Evolutionary conservation across 768 basidiomycete species (phyloP).

Genomic region (Coprinopsis cinerea): DNA sequence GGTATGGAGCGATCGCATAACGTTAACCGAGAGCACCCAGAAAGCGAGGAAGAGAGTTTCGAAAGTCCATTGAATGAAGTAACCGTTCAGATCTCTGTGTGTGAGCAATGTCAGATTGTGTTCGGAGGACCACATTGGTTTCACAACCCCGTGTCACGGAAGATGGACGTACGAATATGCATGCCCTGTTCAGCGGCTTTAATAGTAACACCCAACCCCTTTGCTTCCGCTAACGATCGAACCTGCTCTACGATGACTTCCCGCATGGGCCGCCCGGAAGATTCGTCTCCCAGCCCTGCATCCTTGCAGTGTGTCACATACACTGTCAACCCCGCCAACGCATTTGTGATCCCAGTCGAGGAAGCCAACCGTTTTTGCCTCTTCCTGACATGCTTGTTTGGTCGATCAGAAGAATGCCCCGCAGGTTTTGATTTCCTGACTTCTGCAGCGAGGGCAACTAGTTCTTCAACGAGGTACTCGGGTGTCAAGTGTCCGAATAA

Average conservation of each 20-base stretch:
- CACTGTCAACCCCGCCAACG: constrained; percentile 57
- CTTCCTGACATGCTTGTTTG: constrained; percentile 29
- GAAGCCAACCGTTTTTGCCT: constrained; percentile 33
- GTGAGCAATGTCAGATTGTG: too few species aligned
- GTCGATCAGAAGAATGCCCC: constrained; percentile 17
- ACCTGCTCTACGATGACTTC: constrained; percentile 75
- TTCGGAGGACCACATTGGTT: too few species aligned
- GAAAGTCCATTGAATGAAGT: too few species aligned
- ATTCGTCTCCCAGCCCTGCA: constrained; percentile 32
- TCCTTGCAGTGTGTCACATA: constrained; percentile 90
- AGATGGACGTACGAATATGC: constrained; percentile 58
- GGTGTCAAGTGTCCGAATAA: constrained; percentile 89
- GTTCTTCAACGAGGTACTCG: constrained; percentile 70
- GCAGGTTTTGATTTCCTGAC: constrained; percentile 43
- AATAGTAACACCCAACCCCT: constrained; percentile 66
- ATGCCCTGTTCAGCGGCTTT: constrained; percentile 74
- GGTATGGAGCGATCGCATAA: too few species aligned
- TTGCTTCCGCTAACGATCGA: constrained; percentile 49
- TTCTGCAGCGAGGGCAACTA: constrained; percentile 61
- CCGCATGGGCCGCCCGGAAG: constrained; percentile 41
- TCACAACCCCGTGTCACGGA: too few species aligned
- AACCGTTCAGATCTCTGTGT: too few species aligned
- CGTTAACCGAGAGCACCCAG: too few species aligned
- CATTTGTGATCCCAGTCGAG: constrained; percentile 41
- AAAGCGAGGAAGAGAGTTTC: too few species aligned